Base-by-base conservation (phyloP, 2,329 filamentous ascomycete genomes). In the Ophiostoma himal-ulmi region DNA sequence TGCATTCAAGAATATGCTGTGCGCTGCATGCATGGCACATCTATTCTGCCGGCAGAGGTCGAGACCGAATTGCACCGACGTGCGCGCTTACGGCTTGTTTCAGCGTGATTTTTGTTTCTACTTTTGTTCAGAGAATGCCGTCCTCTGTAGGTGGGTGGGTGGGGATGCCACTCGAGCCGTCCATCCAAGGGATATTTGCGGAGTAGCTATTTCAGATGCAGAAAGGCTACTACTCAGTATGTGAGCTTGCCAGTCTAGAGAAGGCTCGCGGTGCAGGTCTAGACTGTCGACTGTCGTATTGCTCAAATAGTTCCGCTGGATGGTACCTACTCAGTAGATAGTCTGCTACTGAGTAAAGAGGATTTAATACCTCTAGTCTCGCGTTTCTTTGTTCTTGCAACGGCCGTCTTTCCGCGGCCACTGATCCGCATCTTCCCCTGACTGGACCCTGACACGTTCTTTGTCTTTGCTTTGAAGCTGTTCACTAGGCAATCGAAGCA, bases 81-180 rank as follows among this genome's bases (percentile, higher is more conserved):
- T 70, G 73, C 72, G 73, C 73, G 73, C 73, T 73, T 74, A 73
- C 69, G 36, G 62, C 44, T 39, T 70, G 71, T 73, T 72, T 71
- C 69, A 70, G 52, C 8, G 3, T 22, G 5, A 1, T 26, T 57
- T 26, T n/a, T 48, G 17, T 48, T 7, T 26, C 52, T 54, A 30
- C 30, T 22, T 26, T n/a, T 48, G n/a, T 17, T 44, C 17, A 17
- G 44, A 20, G 14, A 6, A 48, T 48, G 11, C 14, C 14, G 20
- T 20, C 14, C 39, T 44, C 44, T 48, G 14, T 48, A 20, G 44
- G 52, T 13, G n/a, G 22, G 52, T 57, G 52, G 10, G 52, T 57
- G 52, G 52, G n/a, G 52, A 57, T 44, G 39, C 11, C 1, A 48
- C 44, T 48, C 2, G 2, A 48, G 44, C 44, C 44, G 44, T 48